Base-by-base conservation (phyloP, 495 filamentous ascomycete genomes). In the Halenospora varia region DNA sequence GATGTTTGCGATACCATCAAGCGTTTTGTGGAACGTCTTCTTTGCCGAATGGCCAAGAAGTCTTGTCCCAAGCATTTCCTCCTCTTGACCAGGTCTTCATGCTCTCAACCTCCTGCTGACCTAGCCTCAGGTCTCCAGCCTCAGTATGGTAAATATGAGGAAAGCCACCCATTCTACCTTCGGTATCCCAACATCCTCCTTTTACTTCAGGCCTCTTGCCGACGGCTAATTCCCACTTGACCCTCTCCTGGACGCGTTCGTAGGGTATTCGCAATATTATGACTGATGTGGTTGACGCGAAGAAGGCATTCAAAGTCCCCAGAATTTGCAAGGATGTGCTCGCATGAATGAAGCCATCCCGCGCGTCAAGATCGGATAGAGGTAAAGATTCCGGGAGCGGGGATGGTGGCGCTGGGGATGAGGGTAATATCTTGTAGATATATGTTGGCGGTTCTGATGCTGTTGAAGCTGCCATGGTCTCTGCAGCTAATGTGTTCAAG, bases 291-390 rank as follows among this genome's bases (percentile, higher is more conserved):
- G 42, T 25, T 8, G 47, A 4, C 2, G 51, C 20, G 57, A 70
- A 73, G 59, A 71, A 71, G 15, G 41, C 51, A 4, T 45, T 53
- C 10, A 69, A 58, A 0, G 70, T 73, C 10, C 55, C 56, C 3
- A 68, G 59, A 1, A 62, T 53, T 55, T 73, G 70, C 39, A 25
- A 18, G 9, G 69, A 65, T 13, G 70, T 71, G 19, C 59, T 64
- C 18, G 70, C 59, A 53, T 73, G 70, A 40, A 73, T 68, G 63
- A 70, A 73, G 20, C 64, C 62, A 20, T 71, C 69, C 9, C 57
- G 25, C 13, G 59, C 48, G 57, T 73, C 70, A 10, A 69, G 55
- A 11, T 52, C 41, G 3, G 70, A 71, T 51, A 69, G 55, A 1
- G 65, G 68, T 23, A 70, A 60, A 18, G 44, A 56, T 1, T n/a